Evolutionary conservation across 805 yeast species (phyloP), one percentile per base, ranked within the genome.

Genomic region (Jamesozyma lodderae): DNA sequence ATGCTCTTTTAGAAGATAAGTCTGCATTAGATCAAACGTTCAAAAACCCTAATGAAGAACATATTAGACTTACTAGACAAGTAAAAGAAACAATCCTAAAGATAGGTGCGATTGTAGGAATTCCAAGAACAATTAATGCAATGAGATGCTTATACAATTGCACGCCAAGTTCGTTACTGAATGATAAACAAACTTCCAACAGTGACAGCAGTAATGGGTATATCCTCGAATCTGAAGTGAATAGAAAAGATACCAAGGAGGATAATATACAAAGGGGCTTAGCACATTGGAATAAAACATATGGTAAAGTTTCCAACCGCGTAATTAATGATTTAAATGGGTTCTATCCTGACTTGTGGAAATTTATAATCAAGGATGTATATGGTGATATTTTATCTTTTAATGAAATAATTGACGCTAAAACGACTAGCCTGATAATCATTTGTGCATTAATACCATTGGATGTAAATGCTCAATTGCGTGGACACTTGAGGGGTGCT

Each of bases 381-480:
- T 87, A 87, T 53, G 73, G 83, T 1, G 85, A 92, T 8, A 59
- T 87, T 21, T 66, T 87, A 41, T 78, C 92, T 18, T 80, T 61
- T 55, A 69, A 75, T 11, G 79, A 68, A 3, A 68, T 84, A 1
- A 59, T 87, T 18, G 53, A 67, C 6, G 76, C 81, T 1, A 67
- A 65, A 42, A 90, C 83, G 45, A 80, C 95, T 0, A 75, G 88
- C 16, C 54, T 84, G 42, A 78, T 84, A 27, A 75, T 87, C 2
- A 72, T 87, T 15, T 78, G 90, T 1, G 70, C 87, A 43, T 66
- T 87, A 47, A 76, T 87, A 11, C 95, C 96, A 0, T 94, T 83
- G 55, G 94, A 86, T 57, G 95, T 86, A n/a, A 84, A 81, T 48
- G 94, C 95, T 0, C 95, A 87, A 51, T 66, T 87, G 48, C 84